Evolutionary conservation across 257 asterid genomes (phyloP).

Genomic region (Solanum sejunctum): DNA sequence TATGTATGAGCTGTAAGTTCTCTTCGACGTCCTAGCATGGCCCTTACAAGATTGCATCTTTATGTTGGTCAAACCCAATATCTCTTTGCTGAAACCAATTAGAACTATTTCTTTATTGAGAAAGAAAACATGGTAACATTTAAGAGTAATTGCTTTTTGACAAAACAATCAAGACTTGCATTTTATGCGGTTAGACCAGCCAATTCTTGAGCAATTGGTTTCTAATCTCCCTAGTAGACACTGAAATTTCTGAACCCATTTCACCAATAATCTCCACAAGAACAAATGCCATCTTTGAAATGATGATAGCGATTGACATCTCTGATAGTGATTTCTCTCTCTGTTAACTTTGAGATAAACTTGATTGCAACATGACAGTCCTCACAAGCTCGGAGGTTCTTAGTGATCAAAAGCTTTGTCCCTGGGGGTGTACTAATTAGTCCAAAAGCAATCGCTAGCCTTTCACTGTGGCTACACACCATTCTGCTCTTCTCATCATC

Average conservation of each 20-base stretch:
- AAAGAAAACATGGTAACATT: neutral
- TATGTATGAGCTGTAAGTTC: neutral
- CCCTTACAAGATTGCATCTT: neutral
- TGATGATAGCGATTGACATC: slow-evolving; percentile 58
- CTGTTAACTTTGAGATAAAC: slow-evolving; percentile 33
- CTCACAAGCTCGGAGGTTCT: slow-evolving; percentile 53
- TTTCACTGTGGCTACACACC: slow-evolving; percentile 44
- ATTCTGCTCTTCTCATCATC: slow-evolving; percentile 40
- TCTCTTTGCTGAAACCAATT: neutral
- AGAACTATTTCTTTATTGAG: neutral
- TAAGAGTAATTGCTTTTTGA: neutral
- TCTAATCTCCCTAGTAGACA: neutral
- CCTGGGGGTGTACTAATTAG: slow-evolving; percentile 45
- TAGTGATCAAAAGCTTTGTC: slow-evolving; percentile 35
- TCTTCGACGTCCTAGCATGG: neutral
- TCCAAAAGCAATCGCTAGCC: slow-evolving; percentile 56
- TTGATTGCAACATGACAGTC: slow-evolving; percentile 52
- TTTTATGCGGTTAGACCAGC: neutral
- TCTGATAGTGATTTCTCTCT: slow-evolving; percentile 39
- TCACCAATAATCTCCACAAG: slow-evolving; percentile 53
- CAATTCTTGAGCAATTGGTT: neutral
- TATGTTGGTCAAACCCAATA: neutral
- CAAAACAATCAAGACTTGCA: neutral
- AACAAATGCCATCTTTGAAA: slow-evolving; percentile 45
- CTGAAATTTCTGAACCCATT: neutral